phyloP scores from a whole-genome alignment of 768 basidiomycete species.

The Kwoniella mangroviensis region DNA sequence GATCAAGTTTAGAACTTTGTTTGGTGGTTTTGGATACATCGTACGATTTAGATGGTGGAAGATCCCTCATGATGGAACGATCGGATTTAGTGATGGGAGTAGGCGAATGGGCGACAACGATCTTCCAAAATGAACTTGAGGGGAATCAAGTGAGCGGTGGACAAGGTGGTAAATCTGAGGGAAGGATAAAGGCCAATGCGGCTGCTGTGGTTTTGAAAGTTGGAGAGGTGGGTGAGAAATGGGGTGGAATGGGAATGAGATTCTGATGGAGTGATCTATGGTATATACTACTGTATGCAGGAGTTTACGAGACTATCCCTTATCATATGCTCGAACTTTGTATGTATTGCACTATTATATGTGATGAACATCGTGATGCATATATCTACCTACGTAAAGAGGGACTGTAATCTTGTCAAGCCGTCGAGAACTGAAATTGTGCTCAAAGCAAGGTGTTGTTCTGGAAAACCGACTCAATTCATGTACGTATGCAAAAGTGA shows the following conservation, averaged over 20 bases:
- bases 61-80: slow-evolving; percentile 74
- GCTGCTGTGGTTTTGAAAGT: slow-evolving; percentile 83
- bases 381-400: no score
- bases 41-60: slow-evolving; percentile 76
- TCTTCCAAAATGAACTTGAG: slow-evolving; percentile 70
- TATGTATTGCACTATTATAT: no score
- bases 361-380: no score
- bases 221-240: slow-evolving; percentile 71
- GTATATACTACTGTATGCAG: no score
- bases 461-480: no score
- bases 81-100: slow-evolving; percentile 70
- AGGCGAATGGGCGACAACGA: slow-evolving; percentile 77
- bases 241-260: slow-evolving; percentile 66
- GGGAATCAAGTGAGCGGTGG: slow-evolving; percentile 69
- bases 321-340: no score
- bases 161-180: slow-evolving; percentile 65
- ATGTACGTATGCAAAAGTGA: no score
- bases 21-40: slow-evolving; percentile 76
- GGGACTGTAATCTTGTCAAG: no score
- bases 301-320: no score
- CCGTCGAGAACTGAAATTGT: no score
- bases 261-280: neutral
- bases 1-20: slow-evolving; percentile 75
- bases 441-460: no score
- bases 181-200: slow-evolving; percentile 69